Conservation (phyloP, 192 early-diverging fungal genomes). For the Dissophora globulifera region DNA sequence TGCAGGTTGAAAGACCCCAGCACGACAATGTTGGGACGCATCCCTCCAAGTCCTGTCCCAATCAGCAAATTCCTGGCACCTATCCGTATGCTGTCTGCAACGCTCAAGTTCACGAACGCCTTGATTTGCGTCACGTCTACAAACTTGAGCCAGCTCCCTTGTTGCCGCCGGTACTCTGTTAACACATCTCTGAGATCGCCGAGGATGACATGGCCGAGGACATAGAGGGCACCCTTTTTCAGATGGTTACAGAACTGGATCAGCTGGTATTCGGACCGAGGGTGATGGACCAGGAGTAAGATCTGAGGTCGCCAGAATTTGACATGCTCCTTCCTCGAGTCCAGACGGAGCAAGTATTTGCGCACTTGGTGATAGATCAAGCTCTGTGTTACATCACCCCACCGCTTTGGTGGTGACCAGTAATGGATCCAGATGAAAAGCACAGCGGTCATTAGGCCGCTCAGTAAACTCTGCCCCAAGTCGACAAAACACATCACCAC, state of each 20-base stretch:
- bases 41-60: conserved; percentile 72
- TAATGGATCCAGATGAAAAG: conserved; percentile 76
- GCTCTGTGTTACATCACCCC: conserved; percentile 77
- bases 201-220: conserved; percentile 71
- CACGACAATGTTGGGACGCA: conserved; percentile 76
- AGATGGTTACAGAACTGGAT: conserved; percentile 75
- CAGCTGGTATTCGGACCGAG: conserved; percentile 62
- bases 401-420: conserved; percentile 71
- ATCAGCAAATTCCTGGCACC: conserved; percentile 69
- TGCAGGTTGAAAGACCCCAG: conserved; percentile 67
- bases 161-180: conserved; percentile 60
- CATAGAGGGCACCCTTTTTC: conserved; percentile 77
- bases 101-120: conserved; percentile 71
- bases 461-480: conserved; percentile 56
- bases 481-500: conserved; percentile 68
- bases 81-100: conserved; percentile 57
- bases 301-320: conserved; percentile 82
- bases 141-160: conserved; percentile 68
- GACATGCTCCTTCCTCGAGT: conserved; percentile 72
- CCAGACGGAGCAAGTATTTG: conserved; percentile 73
- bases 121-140: conserved; percentile 69
- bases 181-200: conserved; percentile 63
- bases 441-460: conserved; percentile 59
- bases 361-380: conserved; percentile 80
- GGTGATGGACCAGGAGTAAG: conserved; percentile 70